Percentiles rank a stretch among this genome's conserved stretches.
phyloP scores from a whole-genome alignment of 2,329 filamentous ascomycete genomes.

The Beauveria varroae region DNA sequence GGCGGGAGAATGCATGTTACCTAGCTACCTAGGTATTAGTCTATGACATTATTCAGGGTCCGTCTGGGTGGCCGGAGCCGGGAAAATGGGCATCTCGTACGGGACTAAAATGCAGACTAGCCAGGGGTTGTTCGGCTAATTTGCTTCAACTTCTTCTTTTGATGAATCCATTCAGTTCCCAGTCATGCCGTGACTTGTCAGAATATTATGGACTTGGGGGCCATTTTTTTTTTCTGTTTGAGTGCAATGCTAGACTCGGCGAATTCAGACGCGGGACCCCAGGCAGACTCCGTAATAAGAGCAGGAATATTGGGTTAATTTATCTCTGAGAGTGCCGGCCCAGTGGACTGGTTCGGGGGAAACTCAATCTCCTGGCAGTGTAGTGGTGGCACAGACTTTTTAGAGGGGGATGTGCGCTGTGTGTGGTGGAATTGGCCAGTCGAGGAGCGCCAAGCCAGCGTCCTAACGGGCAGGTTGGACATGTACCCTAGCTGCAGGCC shows the following conservation, averaged over 20 bases:
- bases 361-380: not conserved
- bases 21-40: not conserved
- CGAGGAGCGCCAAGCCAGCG: not conserved
- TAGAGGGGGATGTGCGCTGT: not conserved
- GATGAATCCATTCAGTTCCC: not conserved
- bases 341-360: constrained; percentile 3
- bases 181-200: not conserved
- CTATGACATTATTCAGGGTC: not conserved
- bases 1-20: too few relatives aligned
- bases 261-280: too few relatives aligned
- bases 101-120: not conserved
- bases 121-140: not conserved
- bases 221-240: not conserved
- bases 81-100: not conserved
- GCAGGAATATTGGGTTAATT: not conserved
- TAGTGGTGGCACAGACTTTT: too few relatives aligned
- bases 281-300: too few relatives aligned
- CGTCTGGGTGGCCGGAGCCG: constrained; percentile 2
- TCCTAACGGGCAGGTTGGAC: not conserved
- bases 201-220: not conserved
- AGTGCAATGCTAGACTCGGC: too few relatives aligned
- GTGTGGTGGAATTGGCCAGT: too few relatives aligned
- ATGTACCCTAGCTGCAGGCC: not conserved
- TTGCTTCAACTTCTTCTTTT: not conserved
- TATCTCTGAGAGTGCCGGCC: not conserved